phyloP scores from a whole-genome alignment of 192 early-diverging fungal genomes.

The Coemansia pectinata region DNA sequence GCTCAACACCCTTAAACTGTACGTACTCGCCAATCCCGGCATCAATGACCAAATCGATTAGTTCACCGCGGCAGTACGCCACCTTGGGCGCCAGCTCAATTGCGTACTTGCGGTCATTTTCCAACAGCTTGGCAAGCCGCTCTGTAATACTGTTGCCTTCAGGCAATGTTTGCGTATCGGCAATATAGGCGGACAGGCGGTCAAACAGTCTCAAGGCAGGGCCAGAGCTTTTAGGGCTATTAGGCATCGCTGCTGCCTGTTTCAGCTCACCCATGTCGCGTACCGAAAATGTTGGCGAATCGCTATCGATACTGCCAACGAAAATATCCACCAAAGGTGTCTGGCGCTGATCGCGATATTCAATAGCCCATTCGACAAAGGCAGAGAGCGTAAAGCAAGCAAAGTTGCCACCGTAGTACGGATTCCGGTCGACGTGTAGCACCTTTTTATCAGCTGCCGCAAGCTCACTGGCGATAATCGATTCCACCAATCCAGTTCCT shows the following conservation, averaged over 20 bases:
- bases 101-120: conserved; percentile 26
- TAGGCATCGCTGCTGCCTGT: not conserved
- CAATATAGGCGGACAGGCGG: not conserved
- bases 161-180: not conserved
- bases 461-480: conserved; percentile 78
- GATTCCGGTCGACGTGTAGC: conserved; percentile 78
- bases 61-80: conserved; percentile 63
- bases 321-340: conserved; percentile 15
- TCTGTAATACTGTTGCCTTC: not conserved
- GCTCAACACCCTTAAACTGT: conserved; percentile 84
- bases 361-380: conserved; percentile 27
- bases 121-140: conserved; percentile 13
- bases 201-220: not conserved
- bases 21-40: conserved; percentile 82
- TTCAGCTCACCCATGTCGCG: not conserved
- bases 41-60: conserved; percentile 74
- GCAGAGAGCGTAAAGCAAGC: conserved; percentile 39
- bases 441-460: conserved; percentile 69
- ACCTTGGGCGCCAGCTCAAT: conserved; percentile 59
- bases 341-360: conserved; percentile 21
- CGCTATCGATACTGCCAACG: not conserved
- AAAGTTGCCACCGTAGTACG: conserved; percentile 76
- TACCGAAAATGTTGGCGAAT: conserved; percentile 13
- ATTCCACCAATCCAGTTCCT: conserved; percentile 81
- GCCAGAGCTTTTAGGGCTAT: not conserved